Evolutionary conservation across 2,329 filamentous ascomycete species (phyloP), one percentile per base, ranked within the genome.

Genomic region (Cadophora gregata): DNA sequence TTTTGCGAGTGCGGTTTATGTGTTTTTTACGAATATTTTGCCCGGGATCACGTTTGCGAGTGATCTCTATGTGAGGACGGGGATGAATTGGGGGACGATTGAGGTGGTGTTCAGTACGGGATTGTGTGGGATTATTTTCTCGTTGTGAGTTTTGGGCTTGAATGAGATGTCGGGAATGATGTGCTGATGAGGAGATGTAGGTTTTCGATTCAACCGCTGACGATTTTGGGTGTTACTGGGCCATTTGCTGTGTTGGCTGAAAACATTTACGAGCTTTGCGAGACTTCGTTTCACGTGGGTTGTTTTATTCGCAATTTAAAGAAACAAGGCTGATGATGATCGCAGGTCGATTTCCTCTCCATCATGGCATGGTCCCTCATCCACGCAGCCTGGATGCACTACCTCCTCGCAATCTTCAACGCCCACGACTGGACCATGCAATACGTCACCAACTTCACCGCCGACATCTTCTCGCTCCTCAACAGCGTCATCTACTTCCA

Each of bases 371-470:
- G 88, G 88, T 84, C 86, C 2, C 81, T 89, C 42, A 88, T 90
- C 61, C 88, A 90, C 74, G 81, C 87, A 7, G 85, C 81, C 8
- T 90, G 88, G 88, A 85, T 90, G 81, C 86, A 89, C 73, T 85
- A 84, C 70, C 77, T 90, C 3, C 80, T 90, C 14, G 87, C 88
- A 63, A 84, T 89, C 60, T 85, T 90, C 77, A 90, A 90, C 75
- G 88, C 87, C 4, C 87, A 90, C 73, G 87, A 90, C 76, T 90
- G 87, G 85, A 90, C 88, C 0, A 90, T 90, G 88, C 82, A 85
- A 71, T 90, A 90, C 76, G 88, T 90, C 59, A 90, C 88, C 1
- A 86, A 84, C 24, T 90, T 90, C 75, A 88, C 83, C 67, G 87
- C 85, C 51, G 88, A 90, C 74, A 88, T 90, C 63, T 90, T 90